A percentile compares a stretch with the other conserved stretches of the same genome.
These are phyloP conservation scores for Hanseniaspora valbyensis DNA, from an alignment of 805 yeast species.

Conservation along the genomic window DNA sequence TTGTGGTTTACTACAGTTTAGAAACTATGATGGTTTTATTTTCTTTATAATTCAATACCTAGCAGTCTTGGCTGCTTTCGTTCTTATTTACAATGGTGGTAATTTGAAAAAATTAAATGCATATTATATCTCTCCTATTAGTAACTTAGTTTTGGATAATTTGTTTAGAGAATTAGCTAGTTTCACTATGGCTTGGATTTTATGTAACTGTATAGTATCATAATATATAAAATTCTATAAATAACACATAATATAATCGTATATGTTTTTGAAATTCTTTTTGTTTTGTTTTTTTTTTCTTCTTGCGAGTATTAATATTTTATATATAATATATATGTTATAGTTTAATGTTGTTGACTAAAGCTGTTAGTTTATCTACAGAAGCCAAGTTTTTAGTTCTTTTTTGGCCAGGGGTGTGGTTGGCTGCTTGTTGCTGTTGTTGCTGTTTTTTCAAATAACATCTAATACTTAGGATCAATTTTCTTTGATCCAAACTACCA, in stretches of 20 bases:
- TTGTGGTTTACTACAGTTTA: slow-evolving; percentile 45
- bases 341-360: slow-evolving; percentile 19
- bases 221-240: slow-evolving; percentile 12
- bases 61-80: slow-evolving; percentile 28
- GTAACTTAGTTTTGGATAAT: slow-evolving; percentile 36
- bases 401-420: not conserved
- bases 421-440: not conserved
- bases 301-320: not conserved
- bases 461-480: slow-evolving; percentile 62
- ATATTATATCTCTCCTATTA: slow-evolving; percentile 33
- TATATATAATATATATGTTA: not conserved
- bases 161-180: slow-evolving; percentile 41
- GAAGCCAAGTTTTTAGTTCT: slow-evolving; percentile 29
- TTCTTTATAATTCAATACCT: slow-evolving; percentile 34
- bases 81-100: slow-evolving; percentile 27
- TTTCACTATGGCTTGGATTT: slow-evolving; percentile 49
- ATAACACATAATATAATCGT: too few relatives aligned
- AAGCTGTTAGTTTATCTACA: slow-evolving; percentile 29
- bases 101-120: slow-evolving; percentile 23
- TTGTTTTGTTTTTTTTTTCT: not conserved
- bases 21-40: slow-evolving; percentile 38
- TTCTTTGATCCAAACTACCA: slow-evolving; percentile 49
- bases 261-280: not conserved
- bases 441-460: slow-evolving; percentile 42
- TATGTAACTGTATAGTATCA: slow-evolving; percentile 39